Evolutionary conservation across 768 basidiomycete genomes (phyloP), one percentile per base, ranked within the genome.

Genomic region (Lentinula sp.): DNA sequence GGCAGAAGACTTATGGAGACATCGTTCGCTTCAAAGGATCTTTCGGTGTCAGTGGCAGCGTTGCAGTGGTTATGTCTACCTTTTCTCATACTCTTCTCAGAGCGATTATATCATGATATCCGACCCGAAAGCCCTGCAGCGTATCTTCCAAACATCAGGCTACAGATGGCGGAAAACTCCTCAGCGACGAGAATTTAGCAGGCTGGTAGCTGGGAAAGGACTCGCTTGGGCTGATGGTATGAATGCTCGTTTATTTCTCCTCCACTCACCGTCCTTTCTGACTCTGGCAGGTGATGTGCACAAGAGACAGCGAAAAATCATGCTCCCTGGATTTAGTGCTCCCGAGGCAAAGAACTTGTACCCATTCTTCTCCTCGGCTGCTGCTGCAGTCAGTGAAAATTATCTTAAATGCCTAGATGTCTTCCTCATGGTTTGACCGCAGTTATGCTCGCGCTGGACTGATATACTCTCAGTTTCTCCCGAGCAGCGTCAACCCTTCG

Each of bases 81-180:
- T 4, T 21, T 4, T 34, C n/a, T 46, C 13, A 23, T 3, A 13
- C 3, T 52, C 48, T 32, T 39, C 32, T 40, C 9, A 74, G 73
- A 63, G 65, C 34, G 67, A 73, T 51, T 63, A 63, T 57, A 55
- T 76, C 21, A 67, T 70, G 66, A 64, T 73, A n/a, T 62, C 69
- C 6, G 75, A 76, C 49, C 71, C 71, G 0, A 70, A 73, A 60
- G 72, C 73, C 2, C 53, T 74, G 15, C 70, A 73, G 52, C 68
- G 73, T 54, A 66, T 74, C 31, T 64, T 67, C 23, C 71, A 74
- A 21, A 70, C 73, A 1, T 69, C 68, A 2, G 72, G 70, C 0
- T 74, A 74, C 62, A 61, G 64, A 32, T 74, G 66, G 60, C 68
- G 67, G 8, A 71, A 71, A 56, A 65, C 65, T 23, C 61, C 61